phyloP scores from a whole-genome alignment of 2,329 filamentous ascomycete species.

The Epicoccum nigrum region DNA sequence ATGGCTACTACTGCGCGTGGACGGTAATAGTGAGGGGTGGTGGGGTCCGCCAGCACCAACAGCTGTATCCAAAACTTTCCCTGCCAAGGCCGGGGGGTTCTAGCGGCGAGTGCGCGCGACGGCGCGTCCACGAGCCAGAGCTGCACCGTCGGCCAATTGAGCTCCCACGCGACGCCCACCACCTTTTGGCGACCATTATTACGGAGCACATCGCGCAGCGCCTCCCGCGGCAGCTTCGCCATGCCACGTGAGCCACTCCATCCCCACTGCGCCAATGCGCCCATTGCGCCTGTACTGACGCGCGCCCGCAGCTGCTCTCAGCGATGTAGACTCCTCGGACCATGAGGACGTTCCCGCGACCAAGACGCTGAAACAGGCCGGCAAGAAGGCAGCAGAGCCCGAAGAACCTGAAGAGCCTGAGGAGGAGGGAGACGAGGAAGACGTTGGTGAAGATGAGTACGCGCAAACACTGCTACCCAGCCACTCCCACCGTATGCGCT shows the following conservation, averaged over 20 bases:
- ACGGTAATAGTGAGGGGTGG: conserved; percentile 31
- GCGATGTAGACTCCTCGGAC: conserved; percentile 48
- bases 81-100: conserved; percentile 25
- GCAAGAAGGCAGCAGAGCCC: conserved; percentile 3
- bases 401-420: conserved; percentile 31
- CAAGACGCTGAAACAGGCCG: conserved; percentile 19
- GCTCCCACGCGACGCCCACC: conserved; percentile 6
- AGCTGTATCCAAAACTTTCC: conserved; percentile 36
- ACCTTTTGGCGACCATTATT: conserved; percentile 3
- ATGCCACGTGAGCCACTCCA: conserved; percentile 46
- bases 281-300: conserved; percentile 23
- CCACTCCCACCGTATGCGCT: conserved; percentile 20
- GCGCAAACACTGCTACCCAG: conserved; percentile 15
- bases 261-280: not conserved
- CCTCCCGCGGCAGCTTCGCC: conserved; percentile 21
- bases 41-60: conserved; percentile 30
- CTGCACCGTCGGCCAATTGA: conserved; percentile 18
- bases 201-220: not conserved
- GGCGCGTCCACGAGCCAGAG: conserved; percentile 4
- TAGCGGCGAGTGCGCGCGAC: conserved; percentile 1
- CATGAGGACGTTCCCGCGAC: conserved; percentile 32
- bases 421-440: conserved; percentile 36
- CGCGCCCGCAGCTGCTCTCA: conserved; percentile 45
- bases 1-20: conserved; percentile 12
- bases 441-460: conserved; percentile 53